These are phyloP conservation scores for Aspergillus pseudoterreus DNA, from an alignment of 2,329 filamentous ascomycete genomes.

Conservation along the genomic window DNA sequence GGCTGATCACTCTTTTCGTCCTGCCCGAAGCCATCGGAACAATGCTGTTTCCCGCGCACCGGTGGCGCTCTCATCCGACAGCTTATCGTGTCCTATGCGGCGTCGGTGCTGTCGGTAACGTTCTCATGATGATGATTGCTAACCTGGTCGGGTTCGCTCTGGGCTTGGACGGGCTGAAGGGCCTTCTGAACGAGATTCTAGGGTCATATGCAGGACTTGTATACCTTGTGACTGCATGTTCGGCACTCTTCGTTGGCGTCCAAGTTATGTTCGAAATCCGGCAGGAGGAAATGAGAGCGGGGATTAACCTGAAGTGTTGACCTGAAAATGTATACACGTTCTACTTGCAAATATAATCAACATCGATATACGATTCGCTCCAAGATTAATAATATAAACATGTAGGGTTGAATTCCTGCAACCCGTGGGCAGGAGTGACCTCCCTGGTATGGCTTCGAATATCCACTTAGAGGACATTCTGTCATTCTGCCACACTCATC, in stretches of 20 bases:
- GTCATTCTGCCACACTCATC: too few species aligned
- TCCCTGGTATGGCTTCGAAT: too few species aligned
- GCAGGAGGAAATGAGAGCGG: conserved; percentile 76
- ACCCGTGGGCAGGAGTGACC: too few species aligned
- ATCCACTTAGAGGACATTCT: too few species aligned
- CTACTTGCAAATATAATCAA: background rate
- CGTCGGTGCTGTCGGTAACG: conserved; percentile 74
- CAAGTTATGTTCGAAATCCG: conserved; percentile 97
- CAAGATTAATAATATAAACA: too few species aligned
- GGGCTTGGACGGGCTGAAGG: conserved; percentile 80
- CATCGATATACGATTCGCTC: background rate
- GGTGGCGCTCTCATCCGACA: conserved; percentile 67
- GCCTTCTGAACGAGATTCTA: conserved; percentile 70
- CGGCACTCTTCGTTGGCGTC: conserved; percentile 74
- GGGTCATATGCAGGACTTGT: conserved; percentile 70
- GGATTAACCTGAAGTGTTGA: conserved; percentile 79
- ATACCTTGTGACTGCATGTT: conserved; percentile 70
- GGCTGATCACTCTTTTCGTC: conserved; percentile 92
- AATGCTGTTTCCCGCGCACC: conserved; percentile 67
- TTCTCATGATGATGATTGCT: conserved; percentile 92
- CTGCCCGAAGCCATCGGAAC: conserved; percentile 76
- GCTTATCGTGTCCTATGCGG: conserved; percentile 77
- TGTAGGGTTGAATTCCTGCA: too few species aligned
- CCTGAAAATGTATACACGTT: background rate
- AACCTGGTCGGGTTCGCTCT: conserved; percentile 95